phyloP scores from a whole-genome alignment of 2,329 filamentous ascomycete genomes.

The Talaromyces sp. region DNA sequence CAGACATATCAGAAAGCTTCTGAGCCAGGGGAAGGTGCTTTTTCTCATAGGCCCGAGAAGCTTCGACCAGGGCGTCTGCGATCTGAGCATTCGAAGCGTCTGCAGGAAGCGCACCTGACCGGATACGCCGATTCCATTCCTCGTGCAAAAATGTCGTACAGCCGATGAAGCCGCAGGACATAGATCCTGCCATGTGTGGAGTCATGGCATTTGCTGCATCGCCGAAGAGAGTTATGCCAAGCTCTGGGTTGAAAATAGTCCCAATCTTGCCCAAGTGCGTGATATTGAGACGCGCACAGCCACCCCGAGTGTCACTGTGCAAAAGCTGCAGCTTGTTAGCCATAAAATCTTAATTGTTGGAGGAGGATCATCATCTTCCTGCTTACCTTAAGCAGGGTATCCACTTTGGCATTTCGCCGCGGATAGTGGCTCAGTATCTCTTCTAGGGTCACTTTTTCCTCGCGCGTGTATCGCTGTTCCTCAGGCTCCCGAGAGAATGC shows the following conservation, averaged over 20 bases:
- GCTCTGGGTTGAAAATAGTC: conserved; percentile 7
- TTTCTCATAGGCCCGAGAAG: conserved; percentile 7
- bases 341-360: not conserved
- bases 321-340: conserved; percentile 4
- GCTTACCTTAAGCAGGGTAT: conserved; percentile 9
- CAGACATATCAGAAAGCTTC: conserved; percentile 10
- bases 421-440: conserved; percentile 11
- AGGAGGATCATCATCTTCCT: not conserved
- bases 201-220: no score
- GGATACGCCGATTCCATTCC: conserved; percentile 9
- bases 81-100: conserved; percentile 3
- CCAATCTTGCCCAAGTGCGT: conserved; percentile 6
- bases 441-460: conserved; percentile 15
- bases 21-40: conserved; percentile 13
- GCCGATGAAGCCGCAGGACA: conserved; percentile 12
- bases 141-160: conserved; percentile 8
- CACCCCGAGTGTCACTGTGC: conserved; percentile 5
- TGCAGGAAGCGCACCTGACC: not conserved
- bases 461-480: conserved; percentile 7
- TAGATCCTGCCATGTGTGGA: conserved; percentile 7
- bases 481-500: conserved; percentile 10
- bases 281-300: conserved; percentile 10
- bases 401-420: not conserved
- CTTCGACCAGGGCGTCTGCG: not conserved
- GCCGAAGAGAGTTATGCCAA: conserved; percentile 3